phyloP scores from a whole-genome alignment of 78 protist species.

The Dictyostelium firmibasis region DNA sequence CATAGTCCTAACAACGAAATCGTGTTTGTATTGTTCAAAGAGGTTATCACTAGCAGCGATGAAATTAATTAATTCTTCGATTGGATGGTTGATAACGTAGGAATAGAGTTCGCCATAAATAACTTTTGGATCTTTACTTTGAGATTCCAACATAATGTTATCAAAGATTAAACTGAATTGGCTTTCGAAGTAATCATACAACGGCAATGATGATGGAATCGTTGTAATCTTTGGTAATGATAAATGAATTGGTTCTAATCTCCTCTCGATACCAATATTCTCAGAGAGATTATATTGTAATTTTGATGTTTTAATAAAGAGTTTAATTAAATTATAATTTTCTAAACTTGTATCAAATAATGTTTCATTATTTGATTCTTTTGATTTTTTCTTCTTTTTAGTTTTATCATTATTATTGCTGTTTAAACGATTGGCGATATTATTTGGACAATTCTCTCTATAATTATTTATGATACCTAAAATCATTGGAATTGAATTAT shows the following conservation, averaged over 20 bases:
- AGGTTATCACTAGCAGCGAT: background rate
- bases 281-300: background rate
- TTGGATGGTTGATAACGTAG: background rate
- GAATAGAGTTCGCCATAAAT: background rate
- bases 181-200: constrained; percentile 6
- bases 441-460: background rate
- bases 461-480: background rate
- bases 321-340: background rate
- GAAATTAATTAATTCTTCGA: background rate
- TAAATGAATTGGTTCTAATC: constrained; percentile 30
- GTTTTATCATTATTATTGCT: background rate
- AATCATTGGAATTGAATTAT: background rate
- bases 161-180: background rate
- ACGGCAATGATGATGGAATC: background rate
- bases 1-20: constrained; percentile 11
- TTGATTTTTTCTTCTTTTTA: background rate
- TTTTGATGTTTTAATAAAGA: background rate
- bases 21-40: background rate
- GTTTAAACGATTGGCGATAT: background rate
- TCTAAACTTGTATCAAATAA: background rate
- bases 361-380: background rate
- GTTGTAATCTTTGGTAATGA: background rate
- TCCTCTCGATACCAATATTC: background rate
- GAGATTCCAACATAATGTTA: background rate
- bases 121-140: background rate